phyloP scores from a whole-genome alignment of 1,139 yeast genomes.

The Lodderomyces parapsilosis region DNA sequence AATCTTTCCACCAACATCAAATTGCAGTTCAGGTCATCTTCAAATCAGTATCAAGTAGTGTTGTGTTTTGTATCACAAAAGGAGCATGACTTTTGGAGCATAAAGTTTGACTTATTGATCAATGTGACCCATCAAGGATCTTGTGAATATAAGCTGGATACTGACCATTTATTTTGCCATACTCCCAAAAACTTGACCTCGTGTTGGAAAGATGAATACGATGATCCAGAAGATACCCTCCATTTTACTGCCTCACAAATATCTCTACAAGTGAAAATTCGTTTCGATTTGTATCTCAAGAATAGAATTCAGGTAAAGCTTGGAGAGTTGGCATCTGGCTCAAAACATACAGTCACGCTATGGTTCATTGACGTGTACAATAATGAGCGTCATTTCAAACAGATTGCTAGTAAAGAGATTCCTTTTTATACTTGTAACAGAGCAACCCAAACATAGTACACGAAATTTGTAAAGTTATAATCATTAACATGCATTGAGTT shows the following conservation, averaged over 20 bases:
- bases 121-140: slow-evolving; percentile 21
- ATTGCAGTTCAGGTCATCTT: slow-evolving; percentile 43
- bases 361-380: neutral
- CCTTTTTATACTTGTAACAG: neutral
- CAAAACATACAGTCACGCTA: neutral
- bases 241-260: neutral
- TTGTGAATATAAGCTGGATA: slow-evolving; percentile 18
- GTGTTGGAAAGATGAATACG: neutral
- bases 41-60: slow-evolving; percentile 44
- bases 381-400: neutral
- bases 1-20: slow-evolving; percentile 35
- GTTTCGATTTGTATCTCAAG: neutral
- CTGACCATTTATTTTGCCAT: neutral
- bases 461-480: neutral
- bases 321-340: neutral
- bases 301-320: neutral
- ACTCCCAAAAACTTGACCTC: neutral
- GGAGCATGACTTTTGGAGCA: slow-evolving; percentile 45
- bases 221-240: neutral
- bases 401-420: neutral
- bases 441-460: neutral
- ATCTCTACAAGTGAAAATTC: neutral
- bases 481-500: slow-evolving; percentile 1
- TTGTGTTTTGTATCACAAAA: slow-evolving; percentile 29
- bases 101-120: slow-evolving; percentile 31